Conservation (phyloP, 495 filamentous ascomycete species). For the Penicillium desertorum region DNA sequence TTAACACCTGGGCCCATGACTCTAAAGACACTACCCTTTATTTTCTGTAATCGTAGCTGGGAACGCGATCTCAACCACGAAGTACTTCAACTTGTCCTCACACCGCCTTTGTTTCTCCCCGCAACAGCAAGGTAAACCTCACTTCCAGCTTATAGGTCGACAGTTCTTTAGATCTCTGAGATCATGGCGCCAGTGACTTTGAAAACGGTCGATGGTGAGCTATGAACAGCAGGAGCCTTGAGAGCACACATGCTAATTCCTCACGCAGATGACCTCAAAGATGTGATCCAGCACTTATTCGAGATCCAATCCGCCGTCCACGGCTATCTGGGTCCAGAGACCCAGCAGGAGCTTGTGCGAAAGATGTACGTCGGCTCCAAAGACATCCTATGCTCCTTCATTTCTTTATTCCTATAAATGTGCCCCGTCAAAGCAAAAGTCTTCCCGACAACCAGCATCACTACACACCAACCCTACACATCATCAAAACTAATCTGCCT, state of each 20-base stretch:
- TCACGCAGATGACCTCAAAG: slow-evolving; percentile 45
- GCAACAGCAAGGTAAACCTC: slow-evolving; percentile 13
- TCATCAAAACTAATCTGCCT: slow-evolving; percentile 6
- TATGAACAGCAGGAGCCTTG: background rate
- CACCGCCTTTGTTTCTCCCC: slow-evolving; percentile 27
- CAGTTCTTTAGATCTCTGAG: background rate
- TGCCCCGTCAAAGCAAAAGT: background rate
- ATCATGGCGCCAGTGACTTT: slow-evolving; percentile 49
- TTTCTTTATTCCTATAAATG: slow-evolving; percentile 12
- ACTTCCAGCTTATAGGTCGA: background rate
- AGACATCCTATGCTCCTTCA: slow-evolving; percentile 19
- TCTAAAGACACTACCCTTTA: background rate
- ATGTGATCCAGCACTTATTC: slow-evolving; percentile 82
- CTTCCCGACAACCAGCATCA: background rate
- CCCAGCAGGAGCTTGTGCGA: slow-evolving; percentile 58
- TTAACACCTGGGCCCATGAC: background rate
- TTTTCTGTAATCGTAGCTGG: background rate
- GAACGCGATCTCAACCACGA: background rate
- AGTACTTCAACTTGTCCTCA: slow-evolving; percentile 2
- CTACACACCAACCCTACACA: background rate
- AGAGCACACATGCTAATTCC: slow-evolving; percentile 9
- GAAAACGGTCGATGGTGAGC: slow-evolving; percentile 52
- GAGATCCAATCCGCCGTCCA: slow-evolving; percentile 74
- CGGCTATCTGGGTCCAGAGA: slow-evolving; percentile 64
- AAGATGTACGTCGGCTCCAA: slow-evolving; percentile 54